Conservation (phyloP, 768 basidiomycete species). For the Polyporus arcularius region DNA sequence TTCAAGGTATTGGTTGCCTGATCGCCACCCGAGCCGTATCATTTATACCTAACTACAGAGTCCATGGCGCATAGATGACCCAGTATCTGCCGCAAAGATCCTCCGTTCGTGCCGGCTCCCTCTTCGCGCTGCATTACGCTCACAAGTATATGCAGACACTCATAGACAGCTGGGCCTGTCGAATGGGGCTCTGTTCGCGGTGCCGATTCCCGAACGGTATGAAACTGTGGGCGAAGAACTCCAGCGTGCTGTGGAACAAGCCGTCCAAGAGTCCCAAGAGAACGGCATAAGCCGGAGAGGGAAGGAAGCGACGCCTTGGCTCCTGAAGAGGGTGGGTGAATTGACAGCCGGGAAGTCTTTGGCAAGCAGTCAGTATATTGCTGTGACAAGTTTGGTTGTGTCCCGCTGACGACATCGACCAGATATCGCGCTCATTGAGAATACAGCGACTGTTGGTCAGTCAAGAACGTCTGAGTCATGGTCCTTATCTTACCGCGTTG, state of each 20-base stretch:
- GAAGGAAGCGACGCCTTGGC: conserved; percentile 95
- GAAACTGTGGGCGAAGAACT: conserved; percentile 66
- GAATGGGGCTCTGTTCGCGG: conserved; percentile 81
- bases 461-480: neutral
- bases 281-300: conserved; percentile 79
- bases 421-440: conserved; percentile 89
- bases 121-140: neutral
- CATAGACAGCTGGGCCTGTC: conserved; percentile 71
- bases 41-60: conserved; percentile 45
- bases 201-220: conserved; percentile 83
- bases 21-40: neutral
- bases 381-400: neutral
- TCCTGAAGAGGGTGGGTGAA: conserved; percentile 79
- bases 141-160: conserved; percentile 46
- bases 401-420: neutral
- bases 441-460: conserved; percentile 82
- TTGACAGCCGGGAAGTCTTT: conserved; percentile 78
- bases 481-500: neutral
- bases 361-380: conserved; percentile 54
- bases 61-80: conserved; percentile 73
- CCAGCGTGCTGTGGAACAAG: conserved; percentile 80
- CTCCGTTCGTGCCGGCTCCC: conserved; percentile 52
- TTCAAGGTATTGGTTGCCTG: conserved; percentile 52
- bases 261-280: conserved; percentile 79
- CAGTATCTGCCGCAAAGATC: conserved; percentile 68